Percentiles rank a stretch among this genome's conserved stretches.
These are phyloP conservation scores for Rugonectria rugulosa DNA, from an alignment of 2,329 filamentous ascomycete genomes.

Conservation along the genomic window DNA sequence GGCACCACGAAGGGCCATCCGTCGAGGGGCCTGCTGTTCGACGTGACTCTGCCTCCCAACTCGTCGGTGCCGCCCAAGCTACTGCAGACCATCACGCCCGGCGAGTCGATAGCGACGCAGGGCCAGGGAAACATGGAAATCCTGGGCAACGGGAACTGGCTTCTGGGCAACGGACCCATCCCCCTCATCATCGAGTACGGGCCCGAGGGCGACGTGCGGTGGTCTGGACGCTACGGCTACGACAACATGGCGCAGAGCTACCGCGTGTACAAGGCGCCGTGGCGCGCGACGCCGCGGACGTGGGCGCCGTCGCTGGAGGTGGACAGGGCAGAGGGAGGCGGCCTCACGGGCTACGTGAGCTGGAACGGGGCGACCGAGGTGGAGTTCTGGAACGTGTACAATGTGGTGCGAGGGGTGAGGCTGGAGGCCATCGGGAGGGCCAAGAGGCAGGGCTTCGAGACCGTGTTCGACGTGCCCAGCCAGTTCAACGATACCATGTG, in stretches of 20 bases:
- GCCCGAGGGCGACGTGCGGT: constrained; percentile 28
- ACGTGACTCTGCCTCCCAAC: constrained; percentile 28
- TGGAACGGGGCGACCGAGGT: constrained; percentile 41
- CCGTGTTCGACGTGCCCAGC: constrained; percentile 28
- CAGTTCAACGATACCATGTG: constrained; percentile 27
- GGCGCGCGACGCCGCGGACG: constrained; percentile 31
- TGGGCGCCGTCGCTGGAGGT: constrained; percentile 28
- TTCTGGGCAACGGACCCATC: constrained; percentile 33
- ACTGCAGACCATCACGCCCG: constrained; percentile 4
- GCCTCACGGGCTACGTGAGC: constrained; percentile 28
- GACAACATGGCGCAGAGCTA: constrained; percentile 32
- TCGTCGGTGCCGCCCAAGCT: constrained; percentile 12
- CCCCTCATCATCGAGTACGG: constrained; percentile 38
- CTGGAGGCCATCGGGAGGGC: constrained; percentile 14
- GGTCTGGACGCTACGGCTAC: constrained; percentile 35
- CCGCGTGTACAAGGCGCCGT: constrained; percentile 34
- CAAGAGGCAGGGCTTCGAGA: constrained; percentile 30
- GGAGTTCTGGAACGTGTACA: constrained; percentile 34
- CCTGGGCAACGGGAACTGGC: constrained; percentile 33
- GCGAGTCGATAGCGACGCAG: background rate
- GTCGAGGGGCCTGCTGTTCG: constrained; percentile 22
- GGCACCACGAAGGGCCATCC: constrained; percentile 17
- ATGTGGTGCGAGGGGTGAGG: background rate
- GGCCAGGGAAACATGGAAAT: constrained; percentile 31
- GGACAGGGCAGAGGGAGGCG: background rate